phyloP scores from a whole-genome alignment of 768 basidiomycete genomes.

The Leccinum imitatum region DNA sequence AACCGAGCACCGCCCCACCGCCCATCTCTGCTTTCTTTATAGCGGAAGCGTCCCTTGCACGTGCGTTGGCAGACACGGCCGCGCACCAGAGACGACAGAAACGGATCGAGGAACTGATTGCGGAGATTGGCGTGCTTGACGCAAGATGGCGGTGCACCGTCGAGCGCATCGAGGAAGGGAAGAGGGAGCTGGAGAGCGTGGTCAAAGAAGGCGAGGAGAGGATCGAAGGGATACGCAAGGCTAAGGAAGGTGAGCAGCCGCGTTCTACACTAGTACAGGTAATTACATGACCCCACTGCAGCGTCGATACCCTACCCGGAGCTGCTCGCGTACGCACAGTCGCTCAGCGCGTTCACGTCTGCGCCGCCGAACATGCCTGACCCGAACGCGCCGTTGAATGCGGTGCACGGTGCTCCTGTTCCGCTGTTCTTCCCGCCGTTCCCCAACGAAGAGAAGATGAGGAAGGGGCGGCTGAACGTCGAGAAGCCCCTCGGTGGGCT shows the following conservation, averaged over 20 bases:
- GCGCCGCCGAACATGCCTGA: constrained; percentile 89
- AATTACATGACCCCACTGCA: constrained; percentile 28
- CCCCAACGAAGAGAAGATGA: constrained; percentile 91
- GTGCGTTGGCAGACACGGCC: constrained; percentile 62
- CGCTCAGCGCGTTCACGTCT: constrained; percentile 81
- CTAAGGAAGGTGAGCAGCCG: constrained; percentile 58
- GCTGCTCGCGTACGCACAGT: constrained; percentile 80
- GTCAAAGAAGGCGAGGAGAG: constrained; percentile 77
- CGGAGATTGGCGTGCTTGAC: constrained; percentile 70
- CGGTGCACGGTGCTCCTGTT: constrained; percentile 62
- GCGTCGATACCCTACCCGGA: constrained; percentile 82
- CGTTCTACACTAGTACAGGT: not conserved
- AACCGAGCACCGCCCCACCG: constrained; percentile 38
- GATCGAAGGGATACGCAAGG: constrained; percentile 65
- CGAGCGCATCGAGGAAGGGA: constrained; percentile 60
- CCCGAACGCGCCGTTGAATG: constrained; percentile 33
- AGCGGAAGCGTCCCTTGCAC: constrained; percentile 64
- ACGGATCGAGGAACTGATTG: constrained; percentile 67
- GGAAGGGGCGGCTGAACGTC: constrained; percentile 73
- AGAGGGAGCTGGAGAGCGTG: constrained; percentile 64
- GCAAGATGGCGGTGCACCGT: constrained; percentile 68
- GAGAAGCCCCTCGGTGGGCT: constrained; percentile 76
- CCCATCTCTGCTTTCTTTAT: constrained; percentile 55
- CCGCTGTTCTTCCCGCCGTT: constrained; percentile 88
- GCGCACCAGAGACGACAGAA: constrained; percentile 76